These are phyloP conservation scores for Oehlia diaphana DNA, from an alignment of 192 early-diverging fungal genomes.

Conservation along the genomic window DNA sequence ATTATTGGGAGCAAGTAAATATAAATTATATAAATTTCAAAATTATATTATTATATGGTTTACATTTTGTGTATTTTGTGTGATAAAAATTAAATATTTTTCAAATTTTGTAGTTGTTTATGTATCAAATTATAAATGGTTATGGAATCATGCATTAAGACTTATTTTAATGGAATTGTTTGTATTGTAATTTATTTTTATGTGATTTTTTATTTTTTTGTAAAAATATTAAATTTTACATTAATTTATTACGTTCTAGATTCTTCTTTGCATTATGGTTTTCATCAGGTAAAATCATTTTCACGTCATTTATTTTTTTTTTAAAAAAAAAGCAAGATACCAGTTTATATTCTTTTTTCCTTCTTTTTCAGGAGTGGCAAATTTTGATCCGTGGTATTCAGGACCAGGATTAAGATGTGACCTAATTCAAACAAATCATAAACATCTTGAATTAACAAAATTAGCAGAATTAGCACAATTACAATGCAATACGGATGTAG, in stretches of 20 bases:
- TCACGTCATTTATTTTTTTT: no score
- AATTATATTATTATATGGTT: no score
- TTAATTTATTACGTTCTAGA: not conserved
- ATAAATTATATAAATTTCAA: no score
- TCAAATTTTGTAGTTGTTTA: not conserved
- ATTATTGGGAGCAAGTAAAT: not conserved
- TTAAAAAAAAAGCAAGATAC: no score
- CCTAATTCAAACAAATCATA: not conserved
- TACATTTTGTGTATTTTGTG: no score
- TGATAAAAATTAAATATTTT: no score
- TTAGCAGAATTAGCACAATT: not conserved
- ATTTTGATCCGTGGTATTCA: not conserved
- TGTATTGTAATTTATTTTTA: not conserved
- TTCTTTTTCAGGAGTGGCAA: not conserved
- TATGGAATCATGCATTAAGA: not conserved
- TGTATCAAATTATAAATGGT: not conserved
- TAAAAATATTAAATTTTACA: no score
- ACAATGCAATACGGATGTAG: not conserved
- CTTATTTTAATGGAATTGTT: not conserved
- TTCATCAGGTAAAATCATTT: not conserved
- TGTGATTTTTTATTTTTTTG: not conserved
- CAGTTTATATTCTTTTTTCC: no score
- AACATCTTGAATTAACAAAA: not conserved
- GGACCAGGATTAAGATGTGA: not conserved
- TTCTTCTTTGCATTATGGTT: not conserved